Evolutionary conservation across 2,329 filamentous ascomycete species (phyloP), one percentile per base, ranked within the genome.

Genomic region (Fusarium torulosum): DNA sequence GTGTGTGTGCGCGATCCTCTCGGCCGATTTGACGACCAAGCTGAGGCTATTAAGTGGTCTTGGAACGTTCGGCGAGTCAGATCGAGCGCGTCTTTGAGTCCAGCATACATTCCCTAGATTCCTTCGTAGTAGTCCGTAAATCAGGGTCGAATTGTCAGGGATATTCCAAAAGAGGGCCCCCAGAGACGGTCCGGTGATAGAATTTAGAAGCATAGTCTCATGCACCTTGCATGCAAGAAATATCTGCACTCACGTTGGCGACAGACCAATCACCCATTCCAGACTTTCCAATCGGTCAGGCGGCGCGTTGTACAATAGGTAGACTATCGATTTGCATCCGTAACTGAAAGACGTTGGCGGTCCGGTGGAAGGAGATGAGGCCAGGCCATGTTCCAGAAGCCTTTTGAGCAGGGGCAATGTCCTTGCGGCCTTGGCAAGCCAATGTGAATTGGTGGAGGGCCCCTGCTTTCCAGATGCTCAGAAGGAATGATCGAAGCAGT

Each of bases 81-180:
- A 73, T 71, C 50, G 51, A 72, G 71, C 71, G 71, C 69, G 72
- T 55, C 51, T 68, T 73, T 73, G 67, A 73, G 61, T 41, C 59
- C 52, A 7, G 60, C 35, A 23, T 61, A 58, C 25, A 25, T 25
- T 25, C 3, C 53, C n/a, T n/a, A n/a, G n/a, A 47, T 50, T 55
- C 23, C 49, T 53, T 20, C 29, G n/a, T 53, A 49, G 31, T 49
- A 20, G 8, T 25, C 25, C 27, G 27, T 29, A 29, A 52, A 54
- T 44, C 51, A 45, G 25, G 46, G 40, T 41, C 44, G 17, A 23
- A 44, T 17, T 52, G 27, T 46, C 23, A 45, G 21, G 41, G 27
- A 46, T 41, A 33, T 31, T 42, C 21, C 21, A 51, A 49, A 43
- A 43, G 31, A 38, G 33, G 35, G 31, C 40, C 14, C 8, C 31